Conservation (phyloP, 495 filamentous ascomycete genomes). For the Hyaloscypha bicolor region DNA sequence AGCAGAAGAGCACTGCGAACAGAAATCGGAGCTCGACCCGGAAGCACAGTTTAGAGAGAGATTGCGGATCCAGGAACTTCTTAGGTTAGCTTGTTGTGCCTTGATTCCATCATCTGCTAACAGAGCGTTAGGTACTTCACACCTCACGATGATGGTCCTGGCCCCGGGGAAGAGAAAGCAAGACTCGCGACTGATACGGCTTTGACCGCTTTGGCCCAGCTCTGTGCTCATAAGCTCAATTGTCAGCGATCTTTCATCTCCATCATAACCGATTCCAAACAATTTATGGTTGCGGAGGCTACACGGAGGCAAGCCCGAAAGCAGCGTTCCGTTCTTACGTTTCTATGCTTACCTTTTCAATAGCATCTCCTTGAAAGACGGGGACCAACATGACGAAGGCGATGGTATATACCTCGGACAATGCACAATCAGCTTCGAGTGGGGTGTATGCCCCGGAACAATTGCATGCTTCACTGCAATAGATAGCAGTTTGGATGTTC, state of each 20-base stretch:
- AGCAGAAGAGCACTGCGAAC: too few relatives aligned
- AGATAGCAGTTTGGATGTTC: conserved; percentile 1
- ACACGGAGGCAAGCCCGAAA: background rate
- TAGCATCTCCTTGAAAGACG: background rate
- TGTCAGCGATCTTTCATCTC: conserved; percentile 58
- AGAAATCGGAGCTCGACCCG: background rate
- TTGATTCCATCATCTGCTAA: background rate
- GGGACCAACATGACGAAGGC: background rate
- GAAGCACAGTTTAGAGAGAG: background rate
- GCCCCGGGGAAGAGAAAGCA: background rate
- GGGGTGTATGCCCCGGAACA: conserved; percentile 7
- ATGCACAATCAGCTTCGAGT: background rate
- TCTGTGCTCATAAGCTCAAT: conserved; percentile 56
- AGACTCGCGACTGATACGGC: conserved; percentile 46
- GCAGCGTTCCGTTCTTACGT: background rate
- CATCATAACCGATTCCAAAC: conserved; percentile 17
- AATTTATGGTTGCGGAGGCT: conserved; percentile 23
- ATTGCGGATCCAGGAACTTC: conserved; percentile 1
- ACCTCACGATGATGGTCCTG: background rate
- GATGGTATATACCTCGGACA: conserved; percentile 1
- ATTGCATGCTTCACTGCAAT: conserved; percentile 12
- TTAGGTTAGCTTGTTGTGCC: background rate
- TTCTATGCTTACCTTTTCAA: background rate
- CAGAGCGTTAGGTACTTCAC: background rate
- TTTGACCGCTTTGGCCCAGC: conserved; percentile 62